Conservation (phyloP, 805 yeast species). For the Metschnikowia drakensbergensis region DNA sequence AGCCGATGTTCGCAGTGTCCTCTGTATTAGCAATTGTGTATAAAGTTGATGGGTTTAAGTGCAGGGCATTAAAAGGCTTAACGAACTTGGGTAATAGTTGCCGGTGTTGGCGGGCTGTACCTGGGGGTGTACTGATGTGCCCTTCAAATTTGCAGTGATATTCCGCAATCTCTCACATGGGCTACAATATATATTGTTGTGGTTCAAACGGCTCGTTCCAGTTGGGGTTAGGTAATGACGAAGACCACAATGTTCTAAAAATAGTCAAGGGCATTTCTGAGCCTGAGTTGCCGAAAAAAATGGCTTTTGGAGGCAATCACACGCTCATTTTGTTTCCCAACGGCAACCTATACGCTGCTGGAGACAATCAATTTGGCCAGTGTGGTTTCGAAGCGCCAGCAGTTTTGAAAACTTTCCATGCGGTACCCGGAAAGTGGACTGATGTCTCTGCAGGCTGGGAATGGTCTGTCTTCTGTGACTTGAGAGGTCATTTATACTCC, state of each 20-base stretch:
- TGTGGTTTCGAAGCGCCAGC: conserved; percentile 30
- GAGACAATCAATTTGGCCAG: conserved; percentile 58
- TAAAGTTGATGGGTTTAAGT: no score
- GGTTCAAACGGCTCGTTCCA: conserved; percentile 87
- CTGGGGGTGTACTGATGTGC: not conserved
- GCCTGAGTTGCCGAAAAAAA: conserved; percentile 31
- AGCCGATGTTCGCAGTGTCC: no score
- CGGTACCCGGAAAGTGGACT: conserved; percentile 32
- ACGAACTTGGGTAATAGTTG: no score
- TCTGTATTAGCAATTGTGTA: no score
- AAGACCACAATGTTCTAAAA: conserved; percentile 36
- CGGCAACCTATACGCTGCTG: conserved; percentile 56
- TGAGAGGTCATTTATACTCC: conserved; percentile 38
- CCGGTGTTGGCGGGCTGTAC: no score
- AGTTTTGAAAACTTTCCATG: conserved; percentile 15
- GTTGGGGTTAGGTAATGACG: conserved; percentile 55
- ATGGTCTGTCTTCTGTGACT: conserved; percentile 50
- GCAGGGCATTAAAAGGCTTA: no score
- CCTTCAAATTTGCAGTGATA: not conserved
- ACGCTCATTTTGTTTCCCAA: conserved; percentile 53
- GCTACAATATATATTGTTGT: conserved; percentile 44
- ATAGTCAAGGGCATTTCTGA: conserved; percentile 19
- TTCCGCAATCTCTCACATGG: conserved; percentile 6
- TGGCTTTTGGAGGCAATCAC: conserved; percentile 87
- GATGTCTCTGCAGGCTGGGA: conserved; percentile 79